Percentiles rank a stretch among this genome's conserved stretches.
phyloP scores from a whole-genome alignment of 768 basidiomycete genomes.

The Tricholomella constricta region DNA sequence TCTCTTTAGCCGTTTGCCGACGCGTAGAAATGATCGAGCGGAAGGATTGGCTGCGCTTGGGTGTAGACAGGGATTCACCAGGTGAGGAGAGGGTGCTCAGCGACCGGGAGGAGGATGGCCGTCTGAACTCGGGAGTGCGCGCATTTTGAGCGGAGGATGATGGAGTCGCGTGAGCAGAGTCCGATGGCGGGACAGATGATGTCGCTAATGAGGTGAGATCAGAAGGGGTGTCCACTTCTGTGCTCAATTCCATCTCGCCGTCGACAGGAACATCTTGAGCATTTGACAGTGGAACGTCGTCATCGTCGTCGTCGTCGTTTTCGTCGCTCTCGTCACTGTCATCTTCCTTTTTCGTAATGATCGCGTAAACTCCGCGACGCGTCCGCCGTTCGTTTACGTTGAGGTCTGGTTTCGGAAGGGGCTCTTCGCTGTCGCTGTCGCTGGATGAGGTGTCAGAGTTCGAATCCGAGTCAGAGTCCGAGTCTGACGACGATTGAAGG shows the following conservation, averaged over 20 bases:
- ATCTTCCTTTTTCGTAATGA: conserved; percentile 58
- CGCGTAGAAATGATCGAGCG: conserved; percentile 64
- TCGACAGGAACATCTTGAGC: conserved; percentile 48
- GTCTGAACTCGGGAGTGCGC: conserved; percentile 33
- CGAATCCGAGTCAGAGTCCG: conserved; percentile 49
- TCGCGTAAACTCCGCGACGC: conserved; percentile 79
- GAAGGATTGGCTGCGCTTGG: conserved; percentile 39
- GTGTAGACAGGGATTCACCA: conserved; percentile 30
- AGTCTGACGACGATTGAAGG: conserved; percentile 47
- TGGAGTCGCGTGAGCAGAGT: conserved; percentile 28
- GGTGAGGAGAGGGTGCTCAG: conserved; percentile 44
- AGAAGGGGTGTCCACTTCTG: conserved; percentile 50
- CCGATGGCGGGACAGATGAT: conserved; percentile 39
- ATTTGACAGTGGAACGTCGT: conserved; percentile 45
- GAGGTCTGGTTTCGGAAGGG: conserved; percentile 34
- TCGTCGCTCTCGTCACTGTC: conserved; percentile 66
- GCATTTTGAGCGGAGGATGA: conserved; percentile 32
- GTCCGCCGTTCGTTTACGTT: conserved; percentile 82
- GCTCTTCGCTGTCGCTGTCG: conserved; percentile 42
- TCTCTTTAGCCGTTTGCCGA: conserved; percentile 47
- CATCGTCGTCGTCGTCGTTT: conserved; percentile 55
- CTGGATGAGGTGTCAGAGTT: conserved; percentile 42
- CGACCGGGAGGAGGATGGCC: conserved; percentile 40
- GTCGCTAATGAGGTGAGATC: conserved; percentile 46
- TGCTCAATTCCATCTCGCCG: conserved; percentile 56